Evolutionary conservation across 352 stramenopile species (phyloP), one percentile per base, ranked within the genome.

Genomic region (Pythium aphanidermatum): DNA sequence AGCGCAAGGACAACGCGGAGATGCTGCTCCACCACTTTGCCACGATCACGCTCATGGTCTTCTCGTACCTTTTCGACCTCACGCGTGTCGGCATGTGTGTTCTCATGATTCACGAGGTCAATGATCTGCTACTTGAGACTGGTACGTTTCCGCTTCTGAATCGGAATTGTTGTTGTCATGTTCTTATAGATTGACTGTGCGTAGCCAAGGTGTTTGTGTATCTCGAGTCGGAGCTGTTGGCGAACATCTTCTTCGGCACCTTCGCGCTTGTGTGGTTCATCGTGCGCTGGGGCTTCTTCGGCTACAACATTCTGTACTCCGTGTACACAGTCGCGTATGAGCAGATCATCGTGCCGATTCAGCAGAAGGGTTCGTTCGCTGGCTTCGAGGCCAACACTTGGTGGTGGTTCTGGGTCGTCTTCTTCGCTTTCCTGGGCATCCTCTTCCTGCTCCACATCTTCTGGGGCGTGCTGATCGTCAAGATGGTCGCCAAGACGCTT

Each of bases 21-120:
- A 90, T 90, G 78, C 65, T 90, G 8, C 41, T 87, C 40, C 78
- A 90, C 58, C 78, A 88, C 65, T 70, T 86, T 30, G 65, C 75
- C 44, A 88, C 78, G 31, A 80, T 90, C 51, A 55, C 63, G 60
- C 71, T 90, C 58, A 86, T 90, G 75, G 28, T 88, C 29, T 82
- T 84, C 48, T 85, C 73, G 19, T 88, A 86, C 62, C 62, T 47
- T 25, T 77, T 83, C 23, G 75, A 88, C 48, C 58, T 90, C 42
- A 87, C 78, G 25, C 74, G 69, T 45, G 43, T 84, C 37, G 75
- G 75, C 20, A 69, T 84, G 44, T 86, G 78, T 55, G 73, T 85
- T 59, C 78, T 90, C 59, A 77, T 88, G 63, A 86, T 90, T 55
- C 78, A 88, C 63, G 78, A 90, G 42, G 60, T 87, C 27, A 87